Evolutionary conservation across 768 basidiomycete species (phyloP).

Genomic region (Termitomyces sp.): DNA sequence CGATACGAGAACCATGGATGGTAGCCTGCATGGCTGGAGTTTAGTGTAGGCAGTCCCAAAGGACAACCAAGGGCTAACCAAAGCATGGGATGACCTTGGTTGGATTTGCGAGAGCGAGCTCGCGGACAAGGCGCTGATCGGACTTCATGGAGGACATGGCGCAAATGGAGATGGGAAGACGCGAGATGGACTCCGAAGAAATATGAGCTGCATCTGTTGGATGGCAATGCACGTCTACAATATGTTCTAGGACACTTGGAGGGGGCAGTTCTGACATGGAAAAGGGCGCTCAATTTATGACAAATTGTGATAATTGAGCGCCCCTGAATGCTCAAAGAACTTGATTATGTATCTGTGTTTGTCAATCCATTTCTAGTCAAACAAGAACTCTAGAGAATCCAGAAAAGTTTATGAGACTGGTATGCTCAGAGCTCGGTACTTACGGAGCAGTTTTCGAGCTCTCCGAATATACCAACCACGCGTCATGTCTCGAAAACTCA

Average conservation of each 20-base stretch:
- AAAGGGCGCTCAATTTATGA: too few relatives aligned
- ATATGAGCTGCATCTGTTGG: constrained; percentile 70
- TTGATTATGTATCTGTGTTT: background rate
- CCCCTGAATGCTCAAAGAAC: background rate
- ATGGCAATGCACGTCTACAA: constrained; percentile 90
- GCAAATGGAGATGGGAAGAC: constrained; percentile 62
- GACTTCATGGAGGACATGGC: constrained; percentile 69
- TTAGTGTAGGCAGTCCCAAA: constrained; percentile 7
- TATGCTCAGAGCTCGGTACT: background rate
- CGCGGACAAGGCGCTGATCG: constrained; percentile 70
- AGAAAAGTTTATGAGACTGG: background rate
- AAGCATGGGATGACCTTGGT: constrained; percentile 81
- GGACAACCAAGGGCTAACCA: constrained; percentile 44
- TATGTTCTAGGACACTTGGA: constrained; percentile 49
- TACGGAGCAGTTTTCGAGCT: background rate
- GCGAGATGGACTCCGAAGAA: constrained; percentile 40
- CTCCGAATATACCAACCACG: constrained; percentile 1
- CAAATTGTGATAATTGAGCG: too few relatives aligned
- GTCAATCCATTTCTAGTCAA: background rate
- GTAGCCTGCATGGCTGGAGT: constrained; percentile 47
- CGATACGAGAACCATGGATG: constrained; percentile 93
- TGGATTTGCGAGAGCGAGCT: constrained; percentile 55
- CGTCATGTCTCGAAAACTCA: constrained; percentile 30
- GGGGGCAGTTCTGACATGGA: constrained; percentile 19
- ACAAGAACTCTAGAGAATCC: background rate